Percentiles rank a stretch among this genome's conserved stretches.
Conservation (phyloP, 2,329 filamentous ascomycete species). For the Fusarium brachygibbosum region DNA sequence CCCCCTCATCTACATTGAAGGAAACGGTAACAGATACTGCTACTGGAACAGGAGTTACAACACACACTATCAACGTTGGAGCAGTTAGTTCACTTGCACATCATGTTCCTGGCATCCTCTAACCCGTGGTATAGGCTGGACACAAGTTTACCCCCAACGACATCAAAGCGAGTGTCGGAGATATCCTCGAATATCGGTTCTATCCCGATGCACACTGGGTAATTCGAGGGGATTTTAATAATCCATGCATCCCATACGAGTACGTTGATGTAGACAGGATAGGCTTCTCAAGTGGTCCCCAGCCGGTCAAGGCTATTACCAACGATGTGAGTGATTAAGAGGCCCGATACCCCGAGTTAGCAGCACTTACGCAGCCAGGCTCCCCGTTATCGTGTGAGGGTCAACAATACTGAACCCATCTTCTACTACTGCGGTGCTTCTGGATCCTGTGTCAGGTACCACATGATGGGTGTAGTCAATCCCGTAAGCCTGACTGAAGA, state of each 20-base stretch:
- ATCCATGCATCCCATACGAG: slow-evolving; percentile 1
- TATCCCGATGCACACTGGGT: background rate
- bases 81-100: background rate
- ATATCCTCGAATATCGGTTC: background rate
- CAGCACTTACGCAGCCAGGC: background rate
- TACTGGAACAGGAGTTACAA: background rate
- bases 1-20: too few relatives aligned
- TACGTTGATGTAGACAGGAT: background rate
- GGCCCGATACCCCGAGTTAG: too few relatives aligned
- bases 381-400: background rate
- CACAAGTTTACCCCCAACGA: background rate
- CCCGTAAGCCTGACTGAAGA: background rate
- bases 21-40: too few relatives aligned
- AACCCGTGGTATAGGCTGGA: background rate
- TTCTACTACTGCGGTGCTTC: background rate
- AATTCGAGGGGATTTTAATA: background rate
- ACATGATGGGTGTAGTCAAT: background rate
- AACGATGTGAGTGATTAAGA: background rate
- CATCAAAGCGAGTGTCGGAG: background rate
- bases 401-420: background rate
- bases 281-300: background rate
- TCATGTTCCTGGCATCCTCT: background rate
- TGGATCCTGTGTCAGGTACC: background rate
- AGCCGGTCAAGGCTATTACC: background rate
- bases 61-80: background rate